Evolutionary conservation across 768 basidiomycete genomes (phyloP).

Genomic region (Mycena galericulata): DNA sequence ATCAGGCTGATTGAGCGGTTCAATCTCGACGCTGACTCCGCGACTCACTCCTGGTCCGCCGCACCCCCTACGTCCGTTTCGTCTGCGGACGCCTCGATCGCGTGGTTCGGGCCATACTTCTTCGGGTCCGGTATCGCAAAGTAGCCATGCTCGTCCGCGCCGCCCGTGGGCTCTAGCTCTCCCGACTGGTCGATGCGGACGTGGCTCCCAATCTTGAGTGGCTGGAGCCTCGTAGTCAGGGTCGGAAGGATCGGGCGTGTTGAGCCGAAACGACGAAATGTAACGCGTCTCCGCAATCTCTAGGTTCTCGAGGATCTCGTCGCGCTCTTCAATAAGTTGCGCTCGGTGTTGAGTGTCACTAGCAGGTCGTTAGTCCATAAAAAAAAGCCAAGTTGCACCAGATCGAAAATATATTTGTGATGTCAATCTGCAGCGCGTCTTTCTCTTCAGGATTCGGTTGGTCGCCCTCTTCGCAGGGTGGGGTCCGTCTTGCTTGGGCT

Average conservation of each 20-base stretch:
- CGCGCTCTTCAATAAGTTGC: conserved; percentile 78
- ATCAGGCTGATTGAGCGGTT: no score
- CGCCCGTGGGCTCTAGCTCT: conserved; percentile 53
- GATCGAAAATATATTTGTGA: conserved; percentile 80
- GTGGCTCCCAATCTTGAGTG: conserved; percentile 64
- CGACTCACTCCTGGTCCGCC: conserved; percentile 39
- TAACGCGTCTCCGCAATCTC: conserved; percentile 86
- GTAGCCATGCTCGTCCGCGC: conserved; percentile 43
- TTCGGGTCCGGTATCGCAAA: conserved; percentile 66
- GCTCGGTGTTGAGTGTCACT: conserved; percentile 81
- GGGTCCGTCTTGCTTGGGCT: conserved; percentile 43
- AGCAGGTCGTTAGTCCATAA: conserved; percentile 5
- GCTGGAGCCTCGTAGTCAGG: conserved; percentile 64
- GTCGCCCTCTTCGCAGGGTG: conserved; percentile 36
- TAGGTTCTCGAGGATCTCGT: conserved; percentile 80
- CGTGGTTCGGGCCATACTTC: conserved; percentile 68
- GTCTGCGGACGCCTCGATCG: conserved; percentile 36
- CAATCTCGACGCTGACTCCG: no score
- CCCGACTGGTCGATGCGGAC: conserved; percentile 65
- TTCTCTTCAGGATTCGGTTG: conserved; percentile 57
- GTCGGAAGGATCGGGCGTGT: conserved; percentile 80
- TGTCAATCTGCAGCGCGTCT: conserved; percentile 67
- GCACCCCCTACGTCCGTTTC: conserved; percentile 48
- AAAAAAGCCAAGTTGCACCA: conserved; percentile 59
- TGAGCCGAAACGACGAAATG: conserved; percentile 78